Base-by-base conservation (phyloP, 495 filamentous ascomycete genomes). In the Cercophora newfieldiana region DNA sequence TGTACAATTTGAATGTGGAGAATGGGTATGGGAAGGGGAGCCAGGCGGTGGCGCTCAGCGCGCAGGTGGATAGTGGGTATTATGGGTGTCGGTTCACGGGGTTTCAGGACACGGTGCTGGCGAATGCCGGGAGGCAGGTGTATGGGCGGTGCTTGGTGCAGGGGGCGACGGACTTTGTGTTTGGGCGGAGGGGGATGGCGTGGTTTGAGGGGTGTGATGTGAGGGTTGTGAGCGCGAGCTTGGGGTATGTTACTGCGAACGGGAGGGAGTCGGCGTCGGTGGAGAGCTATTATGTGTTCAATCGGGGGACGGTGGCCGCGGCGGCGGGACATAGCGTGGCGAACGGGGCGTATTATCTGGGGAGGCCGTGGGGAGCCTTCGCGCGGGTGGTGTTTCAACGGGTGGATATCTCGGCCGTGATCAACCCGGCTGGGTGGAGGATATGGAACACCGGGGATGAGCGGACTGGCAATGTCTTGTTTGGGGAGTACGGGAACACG, bases 131-230 rank as follows among this genome's bases (percentile, higher is more conserved):
- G 30, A 69, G 75, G 56, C 86, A 89, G 66, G 67, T 88, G n/a
- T 90, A 85, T 75, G 80, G 77, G 18, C 74, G 76, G 22, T 82
- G 79, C 69, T 75, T 81, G 55, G 87, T 90, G 66, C 77, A 82
- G 64, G 88, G 88, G 14, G 84, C 84, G 12, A 85, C 85, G 22
- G 88, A 90, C 69, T 90, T 89, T 69, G 85, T 91, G 68, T 91
- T 89, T 73, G 89, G 89, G 7, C 85, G 88, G 73, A 74, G 78
- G 25, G 85, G 84, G 12, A 75, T 74, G 10, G 83, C 82, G 12
- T 91, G 88, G 88, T 88, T 90, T 68, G 85, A 89, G 67, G 69
- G 75, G 25, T 80, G 78, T 47, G 82, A 85, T 64, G 85, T 90
- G 64, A 72, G 80, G 4, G 85, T 90, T 19, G 77, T 84, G 30